Evolutionary conservation across 164 flowering plant genomes (phyloP).

Genomic region (Euptelea pleiosperma): DNA sequence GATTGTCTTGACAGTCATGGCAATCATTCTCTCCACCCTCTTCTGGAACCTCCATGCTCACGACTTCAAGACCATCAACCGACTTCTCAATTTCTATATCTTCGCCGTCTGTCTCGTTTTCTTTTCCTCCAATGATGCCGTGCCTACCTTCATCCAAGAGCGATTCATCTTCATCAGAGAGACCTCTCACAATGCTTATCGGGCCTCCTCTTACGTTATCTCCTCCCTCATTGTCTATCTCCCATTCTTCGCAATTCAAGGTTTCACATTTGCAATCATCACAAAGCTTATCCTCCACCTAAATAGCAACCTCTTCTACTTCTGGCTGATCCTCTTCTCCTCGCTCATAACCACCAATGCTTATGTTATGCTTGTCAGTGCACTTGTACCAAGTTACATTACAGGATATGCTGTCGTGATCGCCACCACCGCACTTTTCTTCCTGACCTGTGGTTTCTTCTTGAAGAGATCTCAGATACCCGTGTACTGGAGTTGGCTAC

Average conservation of each 20-base stretch:
- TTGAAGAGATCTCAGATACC: slow-evolving; percentile 54
- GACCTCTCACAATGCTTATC: slow-evolving; percentile 75
- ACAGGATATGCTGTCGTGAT: slow-evolving; percentile 76
- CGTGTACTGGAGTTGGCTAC: slow-evolving; percentile 66
- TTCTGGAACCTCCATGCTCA: slow-evolving; percentile 33
- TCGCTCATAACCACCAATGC: slow-evolving; percentile 71
- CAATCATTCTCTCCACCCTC: slow-evolving; percentile 56
- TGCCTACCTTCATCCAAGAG: slow-evolving; percentile 80
- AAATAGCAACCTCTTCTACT: slow-evolving; percentile 31
- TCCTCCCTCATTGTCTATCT: slow-evolving; percentile 73
- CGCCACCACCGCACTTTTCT: slow-evolving; percentile 78
- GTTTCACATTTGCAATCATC: slow-evolving; percentile 61
- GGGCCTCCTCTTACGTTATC: slow-evolving; percentile 67
- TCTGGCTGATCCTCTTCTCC: slow-evolving; percentile 65
- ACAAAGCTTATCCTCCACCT: slow-evolving; percentile 42
- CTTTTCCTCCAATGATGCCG: slow-evolving; percentile 80
- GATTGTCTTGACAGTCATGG: slow-evolving; percentile 68
- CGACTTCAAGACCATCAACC: slow-evolving; percentile 45
- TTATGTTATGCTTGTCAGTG: slow-evolving; percentile 74
- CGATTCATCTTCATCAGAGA: slow-evolving; percentile 78
- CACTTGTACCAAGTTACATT: slow-evolving; percentile 67
- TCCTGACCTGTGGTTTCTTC: slow-evolving; percentile 80
- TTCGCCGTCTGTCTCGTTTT: slow-evolving; percentile 72
- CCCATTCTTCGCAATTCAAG: slow-evolving; percentile 71
- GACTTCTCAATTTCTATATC: slow-evolving; percentile 71